These are phyloP conservation scores for Pseudozyma sp. DNA, from an alignment of 1,284 basidiomycete species.

Conservation along the genomic window DNA sequence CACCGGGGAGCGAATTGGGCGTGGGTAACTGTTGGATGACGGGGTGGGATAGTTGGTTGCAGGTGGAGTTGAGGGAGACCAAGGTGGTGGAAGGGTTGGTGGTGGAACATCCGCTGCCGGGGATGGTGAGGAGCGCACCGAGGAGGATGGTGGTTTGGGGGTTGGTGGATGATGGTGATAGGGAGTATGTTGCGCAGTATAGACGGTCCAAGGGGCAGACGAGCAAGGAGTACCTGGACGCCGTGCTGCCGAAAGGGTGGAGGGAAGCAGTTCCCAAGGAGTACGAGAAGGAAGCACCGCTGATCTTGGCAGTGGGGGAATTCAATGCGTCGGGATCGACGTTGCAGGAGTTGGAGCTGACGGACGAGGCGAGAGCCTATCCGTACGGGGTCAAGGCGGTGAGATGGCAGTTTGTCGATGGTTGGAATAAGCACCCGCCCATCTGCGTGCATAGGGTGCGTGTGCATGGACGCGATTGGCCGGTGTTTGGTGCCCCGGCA, in stretches of 20 bases:
- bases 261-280: conserved; percentile 23
- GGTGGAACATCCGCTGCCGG: conserved; percentile 41
- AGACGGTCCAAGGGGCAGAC: conserved; percentile 11
- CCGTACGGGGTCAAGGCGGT: conserved; percentile 31
- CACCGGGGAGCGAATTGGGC: conserved; percentile 27
- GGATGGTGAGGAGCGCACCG: conserved; percentile 32
- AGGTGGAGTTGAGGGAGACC: conserved; percentile 29
- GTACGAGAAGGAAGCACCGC: conserved; percentile 24
- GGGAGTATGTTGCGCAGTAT: conserved; percentile 25
- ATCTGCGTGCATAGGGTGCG: conserved; percentile 38
- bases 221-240: conserved; percentile 14
- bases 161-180: conserved; percentile 27
- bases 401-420: conserved; percentile 42
- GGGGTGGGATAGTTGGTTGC: conserved; percentile 36
- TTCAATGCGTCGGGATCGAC: conserved; percentile 37
- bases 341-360: conserved; percentile 35
- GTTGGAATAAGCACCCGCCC: conserved; percentile 30
- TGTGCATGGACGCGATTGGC: conserved; percentile 33
- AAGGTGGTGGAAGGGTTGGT: conserved; percentile 39
- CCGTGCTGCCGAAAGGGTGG: conserved; percentile 18
- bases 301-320: conserved; percentile 29
- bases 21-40: conserved; percentile 43
- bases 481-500: conserved; percentile 13
- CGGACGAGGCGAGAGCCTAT: conserved; percentile 26
- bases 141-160: conserved; percentile 38